Evolutionary conservation across 345 rosid genomes (phyloP), one percentile per base, ranked within the genome.

Genomic region (Citrus trifoliata): DNA sequence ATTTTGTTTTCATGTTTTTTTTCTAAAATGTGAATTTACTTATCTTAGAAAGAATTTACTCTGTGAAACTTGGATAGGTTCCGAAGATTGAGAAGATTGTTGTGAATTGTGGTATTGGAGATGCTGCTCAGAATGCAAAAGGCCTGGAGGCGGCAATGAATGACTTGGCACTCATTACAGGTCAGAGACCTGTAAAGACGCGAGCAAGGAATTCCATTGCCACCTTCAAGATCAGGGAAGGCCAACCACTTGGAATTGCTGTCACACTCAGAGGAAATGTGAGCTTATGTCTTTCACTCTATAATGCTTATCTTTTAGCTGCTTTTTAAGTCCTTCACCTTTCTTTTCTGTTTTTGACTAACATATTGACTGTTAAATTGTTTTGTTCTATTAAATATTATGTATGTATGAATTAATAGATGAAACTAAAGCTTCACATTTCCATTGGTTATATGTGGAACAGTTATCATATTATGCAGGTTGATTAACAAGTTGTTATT

Each of bases 51-150:
- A 30, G 19, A 75, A 48, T 6, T 32, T 46, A 19, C 30, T 7
- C 22, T 46, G 71, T 63, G 61, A 37, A 61, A 70, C 19, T 63
- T 59, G 46, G 24, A 33, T 76, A 92, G 98, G 97, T 92, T 80
- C 99, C 99, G 0, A 93, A 93, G 86, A 58, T 92, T 30, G 88
- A 90, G 67, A 93, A 93, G 89, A 83, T 93, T 78, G 97, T 92
- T 71, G 94, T 95, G 85, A 95, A 93, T 79, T 95, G 98, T 82
- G 99, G 99, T 73, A 93, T 95, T 74, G 98, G 99, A 84, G 98
- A 95, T 24, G 97, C 98, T 56, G 94, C 93, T 0, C 97, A 92
- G 80, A 95, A 93, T 70, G 88, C 95, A 25, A 95, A 95, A 83
- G 99, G 97, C 46, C 82, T 93, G 88, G 98, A 95, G 4, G 92